Conservation (phyloP, 2,329 filamentous ascomycete species). For the Triangularia setosa region DNA sequence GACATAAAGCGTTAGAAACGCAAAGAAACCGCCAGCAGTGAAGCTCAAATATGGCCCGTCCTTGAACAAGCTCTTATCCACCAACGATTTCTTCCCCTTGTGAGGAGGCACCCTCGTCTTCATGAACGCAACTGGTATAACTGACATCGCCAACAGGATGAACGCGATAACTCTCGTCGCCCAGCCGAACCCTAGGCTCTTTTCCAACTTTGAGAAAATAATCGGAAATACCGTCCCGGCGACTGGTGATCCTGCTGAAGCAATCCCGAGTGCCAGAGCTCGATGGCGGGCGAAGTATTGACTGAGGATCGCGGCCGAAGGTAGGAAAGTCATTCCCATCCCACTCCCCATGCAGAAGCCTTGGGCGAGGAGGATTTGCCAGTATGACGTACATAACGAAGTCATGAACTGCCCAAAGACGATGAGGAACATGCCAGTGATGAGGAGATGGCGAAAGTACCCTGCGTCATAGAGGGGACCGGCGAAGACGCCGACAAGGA, state of each 20-base stretch:
- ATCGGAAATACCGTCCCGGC: constrained; percentile 46
- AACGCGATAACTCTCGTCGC: constrained; percentile 52
- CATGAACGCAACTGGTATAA: constrained; percentile 39
- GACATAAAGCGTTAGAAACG: constrained; percentile 45
- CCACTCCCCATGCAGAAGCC: constrained; percentile 42
- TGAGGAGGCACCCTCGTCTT: constrained; percentile 33
- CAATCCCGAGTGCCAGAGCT: constrained; percentile 41
- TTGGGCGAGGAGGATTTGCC: constrained; percentile 40
- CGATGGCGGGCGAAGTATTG: constrained; percentile 39
- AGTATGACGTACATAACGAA: constrained; percentile 37
- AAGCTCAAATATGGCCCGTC: constrained; percentile 39
- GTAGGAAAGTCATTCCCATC: constrained; percentile 37
- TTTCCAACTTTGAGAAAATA: constrained; percentile 35
- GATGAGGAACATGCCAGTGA: constrained; percentile 38
- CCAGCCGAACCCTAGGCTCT: constrained; percentile 35
- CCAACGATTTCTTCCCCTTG: constrained; percentile 28
- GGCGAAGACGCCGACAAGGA: constrained; percentile 38
- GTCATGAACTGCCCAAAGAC: constrained; percentile 46
- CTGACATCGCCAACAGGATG: constrained; percentile 37
- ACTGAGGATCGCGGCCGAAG: constrained; percentile 37
- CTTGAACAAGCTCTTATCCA: constrained; percentile 36
- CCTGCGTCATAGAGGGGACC: constrained; percentile 48
- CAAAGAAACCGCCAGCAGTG: constrained; percentile 35
- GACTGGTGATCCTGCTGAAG: constrained; percentile 34
- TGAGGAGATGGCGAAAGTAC: constrained; percentile 39